phyloP scores from a whole-genome alignment of 31 red algal genomes.

The Porphyra umbilicalis region DNA sequence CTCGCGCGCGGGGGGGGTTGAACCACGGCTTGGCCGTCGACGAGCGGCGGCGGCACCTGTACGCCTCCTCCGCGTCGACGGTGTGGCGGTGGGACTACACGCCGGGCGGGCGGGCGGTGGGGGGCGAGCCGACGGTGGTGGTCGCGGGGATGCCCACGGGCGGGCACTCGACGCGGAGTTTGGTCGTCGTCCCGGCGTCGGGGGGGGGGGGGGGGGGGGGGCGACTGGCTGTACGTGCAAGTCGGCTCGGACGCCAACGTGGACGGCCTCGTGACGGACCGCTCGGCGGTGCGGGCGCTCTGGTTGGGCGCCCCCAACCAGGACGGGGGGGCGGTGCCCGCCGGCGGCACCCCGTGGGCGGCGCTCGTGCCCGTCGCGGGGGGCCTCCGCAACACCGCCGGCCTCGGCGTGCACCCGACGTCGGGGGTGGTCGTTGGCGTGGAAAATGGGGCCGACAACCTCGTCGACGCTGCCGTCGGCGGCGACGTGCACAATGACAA shows the following conservation, averaged over 20 bases:
- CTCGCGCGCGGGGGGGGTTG: not conserved
- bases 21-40: not conserved
- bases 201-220: not conserved
- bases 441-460: not conserved
- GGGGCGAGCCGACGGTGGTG: not conserved
- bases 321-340: not conserved
- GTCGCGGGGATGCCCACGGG: not conserved
- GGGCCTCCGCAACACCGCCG: not conserved
- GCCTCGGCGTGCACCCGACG: not conserved
- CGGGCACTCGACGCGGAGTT: not conserved
- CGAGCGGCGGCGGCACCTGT: not conserved
- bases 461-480: not conserved
- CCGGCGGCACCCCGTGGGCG: not conserved
- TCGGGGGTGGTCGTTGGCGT: not conserved
- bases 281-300: not conserved
- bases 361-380: not conserved
- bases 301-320: not conserved
- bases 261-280: not conserved
- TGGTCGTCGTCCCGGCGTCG: not conserved
- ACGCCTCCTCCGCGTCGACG: not conserved
- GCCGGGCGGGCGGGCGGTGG: not conserved
- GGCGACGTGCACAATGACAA: not conserved
- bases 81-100: not conserved
- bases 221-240: not conserved
- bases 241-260: constrained; percentile 1